Conservation (phyloP, 2,329 filamentous ascomycete species). For the Trichoderma aggressivum region DNA sequence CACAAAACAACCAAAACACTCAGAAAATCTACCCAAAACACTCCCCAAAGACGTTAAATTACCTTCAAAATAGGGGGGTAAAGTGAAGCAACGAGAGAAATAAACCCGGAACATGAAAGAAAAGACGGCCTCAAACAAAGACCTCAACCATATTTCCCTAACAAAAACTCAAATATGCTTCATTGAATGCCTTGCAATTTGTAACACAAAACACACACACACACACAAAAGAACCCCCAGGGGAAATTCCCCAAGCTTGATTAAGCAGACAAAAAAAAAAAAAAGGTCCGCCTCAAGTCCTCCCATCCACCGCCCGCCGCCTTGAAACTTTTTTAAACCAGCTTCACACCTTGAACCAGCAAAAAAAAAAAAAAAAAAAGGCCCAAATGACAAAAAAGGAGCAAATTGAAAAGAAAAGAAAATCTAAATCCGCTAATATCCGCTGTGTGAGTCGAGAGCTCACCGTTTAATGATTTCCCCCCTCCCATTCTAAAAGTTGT, state of each 20-base stretch:
- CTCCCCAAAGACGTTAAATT: background rate
- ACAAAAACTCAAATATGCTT: background rate
- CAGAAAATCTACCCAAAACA: background rate
- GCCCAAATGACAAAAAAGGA: background rate
- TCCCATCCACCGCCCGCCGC: background rate
- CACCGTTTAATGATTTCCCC: background rate
- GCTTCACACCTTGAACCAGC: background rate
- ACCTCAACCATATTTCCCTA: background rate
- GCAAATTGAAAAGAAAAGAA: background rate
- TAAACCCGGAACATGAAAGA: background rate
- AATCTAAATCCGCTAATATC: slow-evolving; percentile 9
- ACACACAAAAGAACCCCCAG: background rate
- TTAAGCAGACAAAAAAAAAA: background rate
- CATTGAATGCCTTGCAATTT: slow-evolving; percentile 8
- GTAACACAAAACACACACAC: background rate
- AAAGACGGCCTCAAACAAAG: background rate
- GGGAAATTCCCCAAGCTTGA: background rate
- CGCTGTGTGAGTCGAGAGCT: background rate
- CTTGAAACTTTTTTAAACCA: slow-evolving; percentile 1
- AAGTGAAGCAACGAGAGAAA: background rate
- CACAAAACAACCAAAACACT: background rate
- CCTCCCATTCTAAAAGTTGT: background rate
- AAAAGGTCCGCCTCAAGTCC: background rate
- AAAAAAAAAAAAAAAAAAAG: background rate
- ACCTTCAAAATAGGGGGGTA: background rate